Conservation (phyloP, 331 rosid species). For the Quercus tomentella region DNA sequence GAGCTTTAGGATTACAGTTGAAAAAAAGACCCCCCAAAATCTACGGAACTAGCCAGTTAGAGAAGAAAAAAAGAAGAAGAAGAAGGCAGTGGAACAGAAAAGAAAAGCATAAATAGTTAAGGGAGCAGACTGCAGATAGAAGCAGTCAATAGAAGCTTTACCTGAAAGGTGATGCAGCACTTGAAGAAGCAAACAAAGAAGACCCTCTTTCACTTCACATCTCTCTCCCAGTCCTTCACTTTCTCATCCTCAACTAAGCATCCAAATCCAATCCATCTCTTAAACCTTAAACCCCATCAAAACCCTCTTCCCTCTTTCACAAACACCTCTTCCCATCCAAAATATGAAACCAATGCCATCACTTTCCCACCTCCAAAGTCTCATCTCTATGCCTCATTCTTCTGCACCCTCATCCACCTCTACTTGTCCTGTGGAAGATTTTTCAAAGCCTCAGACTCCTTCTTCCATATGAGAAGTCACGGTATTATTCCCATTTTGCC, state of each 20-base stretch:
- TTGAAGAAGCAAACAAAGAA: constrained; percentile 31
- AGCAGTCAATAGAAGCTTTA: background rate
- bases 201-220: constrained; percentile 11
- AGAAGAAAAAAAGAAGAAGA: too few relatives aligned
- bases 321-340: background rate
- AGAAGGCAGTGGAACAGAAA: too few relatives aligned
- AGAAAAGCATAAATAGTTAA: background rate
- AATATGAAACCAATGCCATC: constrained; percentile 11
- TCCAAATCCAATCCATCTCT: constrained; percentile 10
- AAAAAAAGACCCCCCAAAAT: too few relatives aligned
- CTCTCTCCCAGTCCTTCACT: background rate
- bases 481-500: constrained; percentile 51
- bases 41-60: too few relatives aligned
- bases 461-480: constrained; percentile 52
- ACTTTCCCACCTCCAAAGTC: constrained; percentile 32
- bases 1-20: too few relatives aligned
- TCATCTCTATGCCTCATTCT: constrained; percentile 57
- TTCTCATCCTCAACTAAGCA: constrained; percentile 25
- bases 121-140: too few relatives aligned
- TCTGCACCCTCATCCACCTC: constrained; percentile 69
- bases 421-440: constrained; percentile 58
- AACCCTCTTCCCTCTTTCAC: constrained; percentile 8
- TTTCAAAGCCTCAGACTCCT: constrained; percentile 39
- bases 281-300: constrained; percentile 5
- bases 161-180: constrained; percentile 17